Percentiles rank a stretch among this genome's conserved stretches.
phyloP scores from a whole-genome alignment of 2,329 filamentous ascomycete species.

The Alternaria conjuncta region DNA sequence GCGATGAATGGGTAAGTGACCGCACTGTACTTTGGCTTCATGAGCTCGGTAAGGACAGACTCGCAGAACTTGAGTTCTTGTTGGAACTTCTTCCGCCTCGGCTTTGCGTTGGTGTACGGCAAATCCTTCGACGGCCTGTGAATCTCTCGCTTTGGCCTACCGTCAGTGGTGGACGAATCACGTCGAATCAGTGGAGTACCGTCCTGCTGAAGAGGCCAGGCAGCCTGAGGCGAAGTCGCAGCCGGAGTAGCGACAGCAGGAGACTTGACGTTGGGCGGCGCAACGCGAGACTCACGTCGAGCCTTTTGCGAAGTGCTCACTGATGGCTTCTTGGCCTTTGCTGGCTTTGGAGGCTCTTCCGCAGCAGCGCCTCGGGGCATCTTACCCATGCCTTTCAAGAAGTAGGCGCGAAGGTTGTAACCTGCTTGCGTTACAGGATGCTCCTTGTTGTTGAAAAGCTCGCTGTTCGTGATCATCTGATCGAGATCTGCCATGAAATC shows the following conservation, averaged over 20 bases:
- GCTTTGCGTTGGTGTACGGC: slow-evolving; percentile 81
- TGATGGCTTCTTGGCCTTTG: slow-evolving; percentile 51
- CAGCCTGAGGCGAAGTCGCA: slow-evolving; percentile 54
- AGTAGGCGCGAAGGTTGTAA: slow-evolving; percentile 65
- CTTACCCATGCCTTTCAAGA: slow-evolving; percentile 66
- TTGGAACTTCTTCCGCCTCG: slow-evolving; percentile 88
- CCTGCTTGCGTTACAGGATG: slow-evolving; percentile 76
- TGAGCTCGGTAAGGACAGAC: slow-evolving; percentile 77
- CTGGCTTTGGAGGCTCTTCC: slow-evolving; percentile 66
- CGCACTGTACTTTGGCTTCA: slow-evolving; percentile 72
- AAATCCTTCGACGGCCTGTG: slow-evolving; percentile 89
- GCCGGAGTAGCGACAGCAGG: slow-evolving; percentile 48
- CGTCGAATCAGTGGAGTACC: slow-evolving; percentile 84
- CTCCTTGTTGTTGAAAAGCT: slow-evolving; percentile 79
- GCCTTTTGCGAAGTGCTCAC: slow-evolving; percentile 42
- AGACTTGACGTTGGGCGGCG: slow-evolving; percentile 53
- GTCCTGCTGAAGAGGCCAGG: slow-evolving; percentile 78
- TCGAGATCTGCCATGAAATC: slow-evolving; percentile 77
- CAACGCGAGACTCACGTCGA: slow-evolving; percentile 57
- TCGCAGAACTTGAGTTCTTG: slow-evolving; percentile 91
- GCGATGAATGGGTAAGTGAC: slow-evolving; percentile 77
- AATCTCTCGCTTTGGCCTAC: slow-evolving; percentile 89
- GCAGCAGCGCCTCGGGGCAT: slow-evolving; percentile 62
- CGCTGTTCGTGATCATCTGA: slow-evolving; percentile 79
- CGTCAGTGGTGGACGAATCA: slow-evolving; percentile 78